A percentile compares a stretch with the other conserved stretches of the same genome.
These are phyloP conservation scores for Plasmodiophora brassicae DNA, from an alignment of 208 protist genomes.

Conservation along the genomic window DNA sequence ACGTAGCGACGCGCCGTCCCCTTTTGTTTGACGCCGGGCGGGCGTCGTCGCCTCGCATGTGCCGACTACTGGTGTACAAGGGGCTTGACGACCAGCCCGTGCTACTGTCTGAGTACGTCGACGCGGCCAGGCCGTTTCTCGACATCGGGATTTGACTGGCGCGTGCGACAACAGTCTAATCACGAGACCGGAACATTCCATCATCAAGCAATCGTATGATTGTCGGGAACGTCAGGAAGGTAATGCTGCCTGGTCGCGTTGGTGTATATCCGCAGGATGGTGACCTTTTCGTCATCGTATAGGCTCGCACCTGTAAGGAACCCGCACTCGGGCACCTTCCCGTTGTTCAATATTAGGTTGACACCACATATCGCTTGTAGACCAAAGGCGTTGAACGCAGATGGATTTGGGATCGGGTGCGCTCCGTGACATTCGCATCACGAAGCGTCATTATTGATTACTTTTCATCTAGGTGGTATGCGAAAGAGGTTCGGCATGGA, in stretches of 20 bases:
- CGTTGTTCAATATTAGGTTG: neutral
- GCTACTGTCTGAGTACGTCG: neutral
- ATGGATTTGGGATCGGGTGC: constrained; percentile 50
- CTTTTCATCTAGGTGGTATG: neutral
- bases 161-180: neutral
- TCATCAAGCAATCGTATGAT: constrained; percentile 15
- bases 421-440: neutral
- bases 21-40: no score
- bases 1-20: no score
- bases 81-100: neutral
- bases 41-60: no score
- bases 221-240: constrained; percentile 2
- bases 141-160: neutral
- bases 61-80: constrained; percentile 11
- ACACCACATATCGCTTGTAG: neutral
- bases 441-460: neutral
- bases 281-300: no score
- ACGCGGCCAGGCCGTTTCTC: neutral
- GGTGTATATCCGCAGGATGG: neutral
- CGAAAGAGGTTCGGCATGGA: no score
- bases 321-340: no score
- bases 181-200: constrained; percentile 25
- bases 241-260: neutral
- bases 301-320: neutral
- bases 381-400: constrained; percentile 43